These are phyloP conservation scores for Cantharellus anzutake DNA, from an alignment of 768 basidiomycete species.

Conservation along the genomic window DNA sequence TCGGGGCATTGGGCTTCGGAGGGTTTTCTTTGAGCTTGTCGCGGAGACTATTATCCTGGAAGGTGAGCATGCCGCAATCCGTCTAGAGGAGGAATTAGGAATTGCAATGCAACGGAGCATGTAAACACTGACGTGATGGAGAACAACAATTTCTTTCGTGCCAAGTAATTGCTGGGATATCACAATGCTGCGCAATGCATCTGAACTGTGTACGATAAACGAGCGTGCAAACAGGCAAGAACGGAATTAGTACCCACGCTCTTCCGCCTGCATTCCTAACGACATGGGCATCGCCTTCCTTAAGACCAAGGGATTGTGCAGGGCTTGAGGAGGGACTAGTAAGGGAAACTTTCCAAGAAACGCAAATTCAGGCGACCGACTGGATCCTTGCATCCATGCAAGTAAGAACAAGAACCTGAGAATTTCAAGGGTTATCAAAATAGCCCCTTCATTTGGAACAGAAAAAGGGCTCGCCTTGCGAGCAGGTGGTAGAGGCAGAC, in stretches of 20 bases:
- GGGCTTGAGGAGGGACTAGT: constrained; percentile 21
- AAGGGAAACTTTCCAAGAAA: constrained; percentile 2
- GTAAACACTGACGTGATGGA: constrained; percentile 28
- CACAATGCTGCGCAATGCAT: constrained; percentile 44
- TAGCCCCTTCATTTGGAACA: constrained; percentile 3
- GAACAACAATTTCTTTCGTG: constrained; percentile 45
- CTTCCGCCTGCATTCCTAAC: constrained; percentile 56
- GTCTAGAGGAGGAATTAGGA: constrained; percentile 15
- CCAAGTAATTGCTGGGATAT: constrained; percentile 57
- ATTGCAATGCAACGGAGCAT: neutral
- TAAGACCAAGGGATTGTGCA: constrained; percentile 36
- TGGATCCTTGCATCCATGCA: constrained; percentile 64
- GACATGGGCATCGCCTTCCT: constrained; percentile 50
- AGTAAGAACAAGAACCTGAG: constrained; percentile 21
- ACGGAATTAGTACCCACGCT: constrained; percentile 25
- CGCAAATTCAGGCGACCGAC: constrained; percentile 17
- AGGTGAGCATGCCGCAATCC: constrained; percentile 53
- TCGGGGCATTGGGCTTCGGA: constrained; percentile 15
- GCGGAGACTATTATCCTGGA: constrained; percentile 28
- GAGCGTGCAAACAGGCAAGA: neutral
- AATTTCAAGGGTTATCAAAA: neutral
- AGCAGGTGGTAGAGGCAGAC: constrained; percentile 23
- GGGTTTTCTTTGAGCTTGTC: constrained; percentile 29
- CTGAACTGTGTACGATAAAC: constrained; percentile 24
- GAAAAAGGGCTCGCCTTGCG: constrained; percentile 23